Percentiles rank a stretch among this genome's conserved stretches.
phyloP scores from a whole-genome alignment of 2,329 filamentous ascomycete species.

The Passalora sequoiae region DNA sequence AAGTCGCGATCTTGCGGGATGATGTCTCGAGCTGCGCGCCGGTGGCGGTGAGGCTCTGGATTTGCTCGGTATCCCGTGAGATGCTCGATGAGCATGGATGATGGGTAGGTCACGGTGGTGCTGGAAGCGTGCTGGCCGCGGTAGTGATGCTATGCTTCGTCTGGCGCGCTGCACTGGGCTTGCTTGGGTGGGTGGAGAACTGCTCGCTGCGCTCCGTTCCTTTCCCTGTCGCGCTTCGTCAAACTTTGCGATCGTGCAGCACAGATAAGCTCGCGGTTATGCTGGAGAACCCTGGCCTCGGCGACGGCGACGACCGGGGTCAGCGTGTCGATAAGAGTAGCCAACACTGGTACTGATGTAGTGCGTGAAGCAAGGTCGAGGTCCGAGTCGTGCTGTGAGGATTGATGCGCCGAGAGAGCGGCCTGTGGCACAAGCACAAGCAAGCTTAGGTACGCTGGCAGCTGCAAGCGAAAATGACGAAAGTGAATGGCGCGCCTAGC shows the following conservation, averaged over 20 bases:
- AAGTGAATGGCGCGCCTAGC: neutral
- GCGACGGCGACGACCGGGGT: slow-evolving; percentile 1
- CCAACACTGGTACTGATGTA: slow-evolving; percentile 2
- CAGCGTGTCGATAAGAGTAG: neutral
- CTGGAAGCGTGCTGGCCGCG: no score
- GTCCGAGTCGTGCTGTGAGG: neutral
- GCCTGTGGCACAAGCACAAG: slow-evolving; percentile 1
- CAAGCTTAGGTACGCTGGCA: no score
- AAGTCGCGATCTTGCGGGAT: slow-evolving; percentile 17
- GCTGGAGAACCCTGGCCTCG: slow-evolving; percentile 8
- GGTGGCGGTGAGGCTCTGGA: slow-evolving; percentile 29
- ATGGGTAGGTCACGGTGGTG: neutral
- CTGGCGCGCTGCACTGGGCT: slow-evolving; percentile 10
- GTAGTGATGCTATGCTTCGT: slow-evolving; percentile 4
- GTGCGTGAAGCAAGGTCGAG: slow-evolving; percentile 5
- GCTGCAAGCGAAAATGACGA: slow-evolving; percentile 5
- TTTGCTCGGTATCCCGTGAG: slow-evolving; percentile 20
- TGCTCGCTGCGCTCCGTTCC: slow-evolving; percentile 11
- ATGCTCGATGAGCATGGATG: slow-evolving; percentile 18
- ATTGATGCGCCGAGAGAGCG: slow-evolving; percentile 1
- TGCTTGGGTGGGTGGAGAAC: slow-evolving; percentile 13
- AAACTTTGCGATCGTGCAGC: slow-evolving; percentile 20
- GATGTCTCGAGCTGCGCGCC: slow-evolving; percentile 23
- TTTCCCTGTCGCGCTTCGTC: slow-evolving; percentile 12
- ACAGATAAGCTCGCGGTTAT: slow-evolving; percentile 11